Base-by-base conservation (phyloP, 805 yeast species). In the Candida taoyuanica region DNA sequence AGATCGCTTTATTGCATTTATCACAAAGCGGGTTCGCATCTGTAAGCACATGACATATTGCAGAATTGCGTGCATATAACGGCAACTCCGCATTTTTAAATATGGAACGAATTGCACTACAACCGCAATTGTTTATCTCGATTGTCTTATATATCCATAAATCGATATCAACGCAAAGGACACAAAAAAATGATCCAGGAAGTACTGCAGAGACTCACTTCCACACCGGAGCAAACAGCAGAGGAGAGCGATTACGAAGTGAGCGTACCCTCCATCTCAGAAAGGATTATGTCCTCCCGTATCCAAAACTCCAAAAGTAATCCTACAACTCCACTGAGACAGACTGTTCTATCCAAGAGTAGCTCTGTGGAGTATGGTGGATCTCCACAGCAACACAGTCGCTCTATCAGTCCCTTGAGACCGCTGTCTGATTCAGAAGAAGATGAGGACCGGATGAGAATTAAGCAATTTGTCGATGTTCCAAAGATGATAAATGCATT, bases 201-300 rank as follows among this genome's bases (percentile, higher is more conserved):
- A 17, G 37, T 45, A 1, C 39, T 45, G 3, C 46, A 37, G 25
- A 29, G 39, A 4, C 23, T 45, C 2, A 34, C 49, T 2, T 24
- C 46, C 3, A 29, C 49, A 11, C 45, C 48, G 5, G 36, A 23
- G 3, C 39, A 43, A 2, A 35, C 34, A n/a, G 42, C 37, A 3
- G 48, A 38, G 12, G 48, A 44, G 15, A 37, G 40, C 16, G 49
- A 45, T 32, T 45, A 45, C 30, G 49, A 45, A 3, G 27, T 41
- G 12, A 17, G 37, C 8, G 16, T 27, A 7, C 36, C 49, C 5
- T 35, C 44, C 17, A 39, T 45, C 29, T 40, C 48, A 3, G 33
- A 40, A 21, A 39, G 42, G 5, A 34, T 43, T 18, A 23, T 43
- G 11, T 40, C 47, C 7, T 21, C 19, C 23, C 28, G 28, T 6